phyloP scores from a whole-genome alignment of 2,329 filamentous ascomycete genomes.

The Calonectria ilicicola region DNA sequence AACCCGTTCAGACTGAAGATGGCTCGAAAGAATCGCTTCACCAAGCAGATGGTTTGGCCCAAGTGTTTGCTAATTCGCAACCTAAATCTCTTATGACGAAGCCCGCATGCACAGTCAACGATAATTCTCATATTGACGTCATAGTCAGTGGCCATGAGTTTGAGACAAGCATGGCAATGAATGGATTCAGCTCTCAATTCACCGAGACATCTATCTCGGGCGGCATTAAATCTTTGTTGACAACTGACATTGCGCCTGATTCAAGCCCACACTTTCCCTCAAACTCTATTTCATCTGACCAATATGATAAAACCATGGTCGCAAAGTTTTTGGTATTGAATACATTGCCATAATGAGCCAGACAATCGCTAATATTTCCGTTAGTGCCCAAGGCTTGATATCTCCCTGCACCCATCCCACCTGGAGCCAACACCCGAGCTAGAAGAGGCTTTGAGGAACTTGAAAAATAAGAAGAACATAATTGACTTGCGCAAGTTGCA shows the following conservation, averaged over 20 bases:
- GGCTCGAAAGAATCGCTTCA: background rate
- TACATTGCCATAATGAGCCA: rapidly evolving
- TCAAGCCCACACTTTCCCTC: background rate
- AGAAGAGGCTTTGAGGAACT: background rate
- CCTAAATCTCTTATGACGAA: background rate
- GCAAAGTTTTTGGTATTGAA: background rate
- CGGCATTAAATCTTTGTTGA: background rate
- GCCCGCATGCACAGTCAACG: background rate
- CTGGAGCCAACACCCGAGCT: background rate
- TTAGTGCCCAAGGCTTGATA: background rate
- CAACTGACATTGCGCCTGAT: background rate
- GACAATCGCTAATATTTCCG: background rate
- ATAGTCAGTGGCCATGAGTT: background rate
- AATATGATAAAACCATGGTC: background rate
- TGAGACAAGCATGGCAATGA: background rate
- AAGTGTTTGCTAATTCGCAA: background rate
- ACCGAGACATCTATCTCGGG: background rate
- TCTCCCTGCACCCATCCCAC: background rate
- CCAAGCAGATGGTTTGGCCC: background rate
- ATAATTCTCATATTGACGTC: background rate
- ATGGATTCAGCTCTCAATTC: background rate
- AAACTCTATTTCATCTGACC: background rate
- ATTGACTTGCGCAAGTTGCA: background rate
- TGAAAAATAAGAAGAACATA: background rate
- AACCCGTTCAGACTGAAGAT: background rate